These are phyloP conservation scores for Ochetophila trinervis DNA, from an alignment of 306 rosid species.

Conservation along the genomic window DNA sequence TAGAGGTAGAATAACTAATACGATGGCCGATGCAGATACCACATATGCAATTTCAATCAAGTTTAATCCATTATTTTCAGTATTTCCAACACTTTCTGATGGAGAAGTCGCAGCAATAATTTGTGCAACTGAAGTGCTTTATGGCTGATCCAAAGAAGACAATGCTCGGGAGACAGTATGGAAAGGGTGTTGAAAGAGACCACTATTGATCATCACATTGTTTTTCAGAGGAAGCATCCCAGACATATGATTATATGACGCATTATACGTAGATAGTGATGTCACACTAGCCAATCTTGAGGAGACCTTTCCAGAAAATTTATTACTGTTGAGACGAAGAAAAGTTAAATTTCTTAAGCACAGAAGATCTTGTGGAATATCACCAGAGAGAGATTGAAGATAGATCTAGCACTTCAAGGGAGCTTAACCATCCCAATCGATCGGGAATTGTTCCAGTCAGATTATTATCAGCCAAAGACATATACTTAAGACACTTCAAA, in stretches of 20 bases:
- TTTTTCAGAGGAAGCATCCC: constrained; percentile 26
- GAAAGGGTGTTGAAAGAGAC: constrained; percentile 27
- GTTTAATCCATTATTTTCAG: constrained; percentile 17
- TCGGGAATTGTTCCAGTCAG: constrained; percentile 35
- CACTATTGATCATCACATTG: constrained; percentile 26
- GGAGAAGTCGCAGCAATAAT: background rate
- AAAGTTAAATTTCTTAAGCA: constrained; percentile 27
- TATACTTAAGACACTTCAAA: constrained; percentile 36
- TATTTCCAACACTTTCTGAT: background rate
- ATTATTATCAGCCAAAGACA: constrained; percentile 35
- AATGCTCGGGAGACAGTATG: constrained; percentile 12
- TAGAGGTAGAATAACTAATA: constrained; percentile 32
- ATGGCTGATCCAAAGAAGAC: constrained; percentile 17
- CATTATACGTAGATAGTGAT: constrained; percentile 25
- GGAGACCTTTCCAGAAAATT: constrained; percentile 30
- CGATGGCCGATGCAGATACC: constrained; percentile 31
- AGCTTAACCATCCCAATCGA: constrained; percentile 21
- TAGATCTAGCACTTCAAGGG: constrained; percentile 34
- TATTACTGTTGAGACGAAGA: constrained; percentile 32
- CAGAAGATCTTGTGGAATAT: constrained; percentile 30
- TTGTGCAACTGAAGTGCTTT: constrained; percentile 1
- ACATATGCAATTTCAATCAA: constrained; percentile 34
- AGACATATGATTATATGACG: constrained; percentile 27
- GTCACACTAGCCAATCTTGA: constrained; percentile 17
- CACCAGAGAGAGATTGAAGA: constrained; percentile 36